phyloP scores from a whole-genome alignment of 148 eudicot species.

The Diospyros kaki region DNA sequence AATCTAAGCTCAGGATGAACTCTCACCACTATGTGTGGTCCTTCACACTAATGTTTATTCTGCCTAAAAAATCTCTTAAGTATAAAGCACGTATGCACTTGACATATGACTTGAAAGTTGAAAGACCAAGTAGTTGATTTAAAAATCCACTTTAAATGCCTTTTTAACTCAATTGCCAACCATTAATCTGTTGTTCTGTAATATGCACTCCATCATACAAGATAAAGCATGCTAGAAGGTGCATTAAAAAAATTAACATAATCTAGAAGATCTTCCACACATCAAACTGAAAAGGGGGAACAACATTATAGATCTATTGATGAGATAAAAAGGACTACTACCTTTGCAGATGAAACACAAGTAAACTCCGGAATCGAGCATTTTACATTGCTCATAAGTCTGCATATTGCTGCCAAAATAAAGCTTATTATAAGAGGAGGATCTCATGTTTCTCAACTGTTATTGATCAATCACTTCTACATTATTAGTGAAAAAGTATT shows the following conservation, averaged over 20 bases:
- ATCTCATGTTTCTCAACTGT: too few species aligned
- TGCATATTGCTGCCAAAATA: conserved; percentile 66
- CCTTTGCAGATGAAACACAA: conserved; percentile 91
- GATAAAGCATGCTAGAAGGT: not conserved
- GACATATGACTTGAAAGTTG: too few species aligned
- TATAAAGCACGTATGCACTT: too few species aligned
- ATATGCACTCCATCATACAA: not conserved
- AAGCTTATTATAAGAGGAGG: too few species aligned
- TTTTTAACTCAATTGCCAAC: not conserved
- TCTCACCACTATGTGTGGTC: too few species aligned
- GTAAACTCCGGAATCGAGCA: conserved; percentile 96
- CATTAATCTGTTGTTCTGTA: not conserved
- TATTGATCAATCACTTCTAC: too few species aligned
- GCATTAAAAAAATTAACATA: not conserved
- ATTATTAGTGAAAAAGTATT: too few species aligned
- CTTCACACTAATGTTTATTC: too few species aligned
- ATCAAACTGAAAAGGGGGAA: not conserved
- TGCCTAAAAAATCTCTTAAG: too few species aligned
- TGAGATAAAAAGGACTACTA: conserved; percentile 24
- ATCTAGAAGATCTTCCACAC: not conserved
- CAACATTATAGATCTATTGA: not conserved
- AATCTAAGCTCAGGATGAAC: too few species aligned
- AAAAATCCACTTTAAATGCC: too few species aligned
- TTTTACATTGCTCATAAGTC: conserved; percentile 59
- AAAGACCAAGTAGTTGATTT: too few species aligned